Conservation (phyloP, 2,329 filamentous ascomycete species). For the Aspergillus texensis region DNA sequence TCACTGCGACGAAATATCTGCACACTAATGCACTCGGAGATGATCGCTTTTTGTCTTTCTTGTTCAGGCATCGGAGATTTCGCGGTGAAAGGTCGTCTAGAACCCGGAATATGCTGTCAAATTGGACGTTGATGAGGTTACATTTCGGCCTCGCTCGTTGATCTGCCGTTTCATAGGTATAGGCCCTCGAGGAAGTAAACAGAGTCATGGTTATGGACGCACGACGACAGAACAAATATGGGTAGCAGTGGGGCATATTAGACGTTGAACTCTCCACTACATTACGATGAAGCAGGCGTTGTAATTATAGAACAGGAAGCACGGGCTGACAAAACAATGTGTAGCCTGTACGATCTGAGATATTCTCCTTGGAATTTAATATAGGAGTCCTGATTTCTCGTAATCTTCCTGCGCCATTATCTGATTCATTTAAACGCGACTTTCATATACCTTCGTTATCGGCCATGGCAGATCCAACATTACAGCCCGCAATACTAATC, state of each 20-base stretch:
- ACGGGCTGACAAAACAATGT: neutral
- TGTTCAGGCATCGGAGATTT: neutral
- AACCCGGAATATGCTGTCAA: neutral
- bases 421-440: neutral
- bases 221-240: neutral
- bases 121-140: neutral
- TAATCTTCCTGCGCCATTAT: neutral
- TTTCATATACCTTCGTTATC: neutral
- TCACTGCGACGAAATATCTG: neutral
- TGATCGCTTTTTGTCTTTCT: neutral
- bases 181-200: neutral
- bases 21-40: neutral
- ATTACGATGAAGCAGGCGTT: neutral
- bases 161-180: neutral
- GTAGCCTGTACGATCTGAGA: neutral
- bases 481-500: constrained; percentile 79
- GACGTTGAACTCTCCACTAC: neutral
- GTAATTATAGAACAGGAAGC: neutral
- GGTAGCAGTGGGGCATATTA: neutral
- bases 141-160: neutral
- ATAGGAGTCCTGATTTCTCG: neutral
- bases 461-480: constrained; percentile 35
- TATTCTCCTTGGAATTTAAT: neutral
- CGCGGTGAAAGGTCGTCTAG: neutral
- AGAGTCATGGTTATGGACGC: neutral